A percentile compares a stretch with the other conserved stretches of the same genome.
phyloP scores from a whole-genome alignment of 345 rosid species.

The Nephelium lappaceum region DNA sequence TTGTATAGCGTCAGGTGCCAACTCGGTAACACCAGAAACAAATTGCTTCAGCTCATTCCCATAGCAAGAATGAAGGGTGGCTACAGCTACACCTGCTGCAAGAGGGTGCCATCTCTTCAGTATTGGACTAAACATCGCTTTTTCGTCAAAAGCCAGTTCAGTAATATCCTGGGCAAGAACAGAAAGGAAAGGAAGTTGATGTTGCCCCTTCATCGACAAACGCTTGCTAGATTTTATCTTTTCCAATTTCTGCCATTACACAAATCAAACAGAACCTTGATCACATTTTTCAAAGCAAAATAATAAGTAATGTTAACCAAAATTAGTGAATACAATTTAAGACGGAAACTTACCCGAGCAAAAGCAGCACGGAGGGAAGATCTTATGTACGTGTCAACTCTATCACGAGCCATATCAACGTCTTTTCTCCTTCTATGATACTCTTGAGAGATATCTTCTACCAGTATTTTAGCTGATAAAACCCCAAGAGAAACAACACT shows the following conservation, averaged over 20 bases:
- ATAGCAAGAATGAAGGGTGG: conserved; percentile 92
- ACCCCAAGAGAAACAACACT: conserved; percentile 67
- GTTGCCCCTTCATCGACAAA: conserved; percentile 55
- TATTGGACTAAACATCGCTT: conserved; percentile 80
- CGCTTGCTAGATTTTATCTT: conserved; percentile 63
- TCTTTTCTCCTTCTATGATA: conserved; percentile 60
- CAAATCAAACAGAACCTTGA: conserved; percentile 22
- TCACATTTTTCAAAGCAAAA: conserved; percentile 22
- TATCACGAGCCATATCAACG: conserved; percentile 51
- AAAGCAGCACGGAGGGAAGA: conserved; percentile 73
- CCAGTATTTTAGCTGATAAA: conserved; percentile 66
- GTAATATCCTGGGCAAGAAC: conserved; percentile 84
- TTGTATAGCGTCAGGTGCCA: conserved; percentile 90
- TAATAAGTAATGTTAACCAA: conserved; percentile 11
- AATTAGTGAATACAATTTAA: conserved; percentile 12
- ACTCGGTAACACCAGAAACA: conserved; percentile 67
- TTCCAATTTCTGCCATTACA: conserved; percentile 63
- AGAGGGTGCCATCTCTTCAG: conserved; percentile 94
- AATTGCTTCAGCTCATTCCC: conserved; percentile 77
- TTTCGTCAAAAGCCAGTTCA: conserved; percentile 79
- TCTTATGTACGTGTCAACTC: conserved; percentile 82
- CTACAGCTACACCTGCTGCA: conserved; percentile 92
- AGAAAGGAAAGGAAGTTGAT: conserved; percentile 73
- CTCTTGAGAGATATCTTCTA: conserved; percentile 67
- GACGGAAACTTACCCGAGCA: conserved; percentile 64